Evolutionary conservation across 768 basidiomycete genomes (phyloP).

Genomic region (Chiua virens): DNA sequence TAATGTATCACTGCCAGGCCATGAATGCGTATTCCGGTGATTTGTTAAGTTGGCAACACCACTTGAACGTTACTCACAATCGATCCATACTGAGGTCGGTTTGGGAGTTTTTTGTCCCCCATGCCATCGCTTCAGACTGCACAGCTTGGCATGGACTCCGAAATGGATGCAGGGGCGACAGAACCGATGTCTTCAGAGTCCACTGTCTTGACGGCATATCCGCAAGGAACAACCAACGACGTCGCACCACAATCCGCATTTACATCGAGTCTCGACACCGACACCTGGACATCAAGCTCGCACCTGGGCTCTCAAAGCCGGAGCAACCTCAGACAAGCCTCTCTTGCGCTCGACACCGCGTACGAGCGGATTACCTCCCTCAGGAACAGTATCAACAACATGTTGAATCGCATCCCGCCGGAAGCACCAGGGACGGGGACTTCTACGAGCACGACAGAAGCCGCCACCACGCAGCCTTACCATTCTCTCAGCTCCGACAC

Average conservation of each 20-base stretch:
- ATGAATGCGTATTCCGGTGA: neutral
- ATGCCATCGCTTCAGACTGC: neutral
- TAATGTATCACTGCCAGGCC: conserved; percentile 7
- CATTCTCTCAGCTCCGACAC: conserved; percentile 17
- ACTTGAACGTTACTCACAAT: too few species aligned
- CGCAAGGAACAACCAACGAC: conserved; percentile 12
- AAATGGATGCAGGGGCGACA: conserved; percentile 8
- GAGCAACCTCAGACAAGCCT: conserved; percentile 47
- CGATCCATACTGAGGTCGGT: neutral
- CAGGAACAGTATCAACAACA: conserved; percentile 48
- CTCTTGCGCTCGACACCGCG: conserved; percentile 53
- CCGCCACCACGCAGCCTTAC: conserved; percentile 6
- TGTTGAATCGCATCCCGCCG: conserved; percentile 41
- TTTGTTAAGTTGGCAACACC: neutral
- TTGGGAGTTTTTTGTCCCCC: neutral
- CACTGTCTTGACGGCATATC: conserved; percentile 12
- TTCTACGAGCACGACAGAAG: conserved; percentile 2
- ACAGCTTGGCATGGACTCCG: conserved; percentile 22
- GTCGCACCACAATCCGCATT: conserved; percentile 5
- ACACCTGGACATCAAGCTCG: conserved; percentile 12
- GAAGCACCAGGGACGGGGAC: conserved; percentile 18
- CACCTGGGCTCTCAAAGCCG: conserved; percentile 28
- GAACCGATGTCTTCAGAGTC: conserved; percentile 11
- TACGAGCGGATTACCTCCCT: conserved; percentile 56
- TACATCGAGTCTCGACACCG: conserved; percentile 5